Base-by-base conservation (phyloP, 108 stramenopile genomes). In the Cyclotella baltica region DNA sequence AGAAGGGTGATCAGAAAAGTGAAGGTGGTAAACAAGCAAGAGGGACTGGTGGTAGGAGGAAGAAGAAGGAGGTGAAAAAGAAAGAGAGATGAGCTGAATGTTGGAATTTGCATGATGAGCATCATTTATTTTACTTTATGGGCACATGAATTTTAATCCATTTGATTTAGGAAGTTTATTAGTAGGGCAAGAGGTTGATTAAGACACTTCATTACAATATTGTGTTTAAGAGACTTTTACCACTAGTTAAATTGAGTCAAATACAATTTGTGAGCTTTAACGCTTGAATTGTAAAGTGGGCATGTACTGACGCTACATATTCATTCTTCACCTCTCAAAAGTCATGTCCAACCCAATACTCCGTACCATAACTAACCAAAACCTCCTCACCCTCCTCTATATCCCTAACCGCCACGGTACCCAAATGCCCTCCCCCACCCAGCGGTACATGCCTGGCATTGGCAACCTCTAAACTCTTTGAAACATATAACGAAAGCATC, bases 281-380 rank as follows among this genome's bases (percentile, higher is more conserved):
- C n/a, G n/a, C n/a, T n/a, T n/a, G n/a, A n/a, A n/a, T n/a, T n/a
- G n/a, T n/a, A n/a, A n/a, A n/a, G n/a, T n/a, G n/a, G n/a, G n/a
- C n/a, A n/a, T n/a, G n/a, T n/a, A n/a, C n/a, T n/a, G n/a, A n/a
- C n/a, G n/a, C 27, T 4, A 61, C 20, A 1, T 25, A 0, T 2
- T 63, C n/a, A 16, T 23, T 38, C 29, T 65, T 34, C 6, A 43
- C 40, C 13, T 10, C 6, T 43, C 40, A 43, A 43, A 43, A 43
- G 36, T 51, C 55, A 56, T 70, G 28, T 55, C 28, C 53, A 18
- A 76, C 46, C 82, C 82, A 83, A 57, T 78, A 83, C 28, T 78
- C 82, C 1, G 82, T 77, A 16, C 82, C 82, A 47, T 84, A 84
- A 23, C 78, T 78, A 22, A 84, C 78, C 5, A 80, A 70, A 33